A percentile compares a stretch with the other conserved stretches of the same genome.
phyloP scores from a whole-genome alignment of 1,284 basidiomycete species.

The Moniliophthora roreri region DNA sequence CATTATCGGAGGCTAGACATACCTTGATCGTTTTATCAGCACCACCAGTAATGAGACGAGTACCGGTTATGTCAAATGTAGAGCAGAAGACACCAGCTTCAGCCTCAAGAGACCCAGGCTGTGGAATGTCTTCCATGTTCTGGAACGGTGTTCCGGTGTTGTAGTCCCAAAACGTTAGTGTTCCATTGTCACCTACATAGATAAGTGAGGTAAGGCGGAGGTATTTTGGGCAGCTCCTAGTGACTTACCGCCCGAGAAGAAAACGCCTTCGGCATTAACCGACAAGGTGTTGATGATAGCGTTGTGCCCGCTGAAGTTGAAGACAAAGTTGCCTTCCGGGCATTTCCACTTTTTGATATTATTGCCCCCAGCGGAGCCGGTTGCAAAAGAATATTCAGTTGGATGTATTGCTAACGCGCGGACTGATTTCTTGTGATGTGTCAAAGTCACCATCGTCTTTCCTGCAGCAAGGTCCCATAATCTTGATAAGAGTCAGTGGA shows the following conservation, averaged over 20 bases:
- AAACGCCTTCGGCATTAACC: slow-evolving; percentile 93
- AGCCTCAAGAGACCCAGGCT: slow-evolving; percentile 95
- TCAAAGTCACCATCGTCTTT: slow-evolving; percentile 92
- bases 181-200: slow-evolving; percentile 80
- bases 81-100: slow-evolving; percentile 96
- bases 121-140: slow-evolving; percentile 90
- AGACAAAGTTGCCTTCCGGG: slow-evolving; percentile 92
- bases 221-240: slow-evolving; percentile 5
- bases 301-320: slow-evolving; percentile 95
- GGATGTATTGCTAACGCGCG: slow-evolving; percentile 93
- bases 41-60: slow-evolving; percentile 92
- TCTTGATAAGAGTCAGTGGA: slow-evolving; percentile 36
- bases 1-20: slow-evolving; percentile 9
- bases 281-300: slow-evolving; percentile 96
- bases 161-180: slow-evolving; percentile 92
- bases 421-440: slow-evolving; percentile 98
- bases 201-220: slow-evolving; percentile 16
- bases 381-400: slow-evolving; percentile 94
- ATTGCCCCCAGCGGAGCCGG: slow-evolving; percentile 92
- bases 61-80: slow-evolving; percentile 94
- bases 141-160: slow-evolving; percentile 95
- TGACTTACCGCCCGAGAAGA: slow-evolving; percentile 89
- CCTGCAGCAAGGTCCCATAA: slow-evolving; percentile 99
- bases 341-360: slow-evolving; percentile 99
- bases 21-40: slow-evolving; percentile 99